A percentile compares a stretch with the other conserved stretches of the same genome.
These are phyloP conservation scores for Gracilariopsis chorda DNA, from an alignment of 23 red algal species.

Conservation along the genomic window DNA sequence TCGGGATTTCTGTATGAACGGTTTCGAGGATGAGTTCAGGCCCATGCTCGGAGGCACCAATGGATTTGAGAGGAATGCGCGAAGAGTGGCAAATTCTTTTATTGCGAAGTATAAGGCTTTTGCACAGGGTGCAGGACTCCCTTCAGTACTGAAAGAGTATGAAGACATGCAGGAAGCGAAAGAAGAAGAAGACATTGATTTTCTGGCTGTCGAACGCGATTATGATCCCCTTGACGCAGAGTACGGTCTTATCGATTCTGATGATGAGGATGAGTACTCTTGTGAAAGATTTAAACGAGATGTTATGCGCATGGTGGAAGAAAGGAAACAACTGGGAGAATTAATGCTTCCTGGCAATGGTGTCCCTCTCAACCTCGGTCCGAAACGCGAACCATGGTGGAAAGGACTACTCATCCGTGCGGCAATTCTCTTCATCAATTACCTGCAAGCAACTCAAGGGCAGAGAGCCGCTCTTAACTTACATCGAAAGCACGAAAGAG, in stretches of 20 bases:
- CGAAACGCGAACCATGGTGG: conserved; percentile 72
- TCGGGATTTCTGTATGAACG: conserved; percentile 43
- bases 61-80: conserved; percentile 64
- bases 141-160: conserved; percentile 3
- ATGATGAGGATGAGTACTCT: conserved; percentile 53
- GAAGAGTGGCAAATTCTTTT: conserved; percentile 49
- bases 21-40: conserved; percentile 89
- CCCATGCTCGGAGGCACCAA: conserved; percentile 79
- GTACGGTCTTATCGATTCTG: not conserved
- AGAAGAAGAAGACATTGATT: not conserved
- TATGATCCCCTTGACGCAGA: not conserved
- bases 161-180: not conserved
- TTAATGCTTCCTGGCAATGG: conserved; percentile 65
- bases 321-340: conserved; percentile 70
- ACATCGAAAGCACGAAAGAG: conserved; percentile 60
- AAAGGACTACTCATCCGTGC: conserved; percentile 80
- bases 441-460: conserved; percentile 82
- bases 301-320: conserved; percentile 50
- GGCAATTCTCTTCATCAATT: conserved; percentile 82
- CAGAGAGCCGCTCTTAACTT: conserved; percentile 47
- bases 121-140: conserved; percentile 16
- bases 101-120: conserved; percentile 16
- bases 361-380: conserved; percentile 3
- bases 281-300: conserved; percentile 63
- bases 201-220: not conserved